Conservation (phyloP, 768 basidiomycete species). For the Calocybe gangraenosa region DNA sequence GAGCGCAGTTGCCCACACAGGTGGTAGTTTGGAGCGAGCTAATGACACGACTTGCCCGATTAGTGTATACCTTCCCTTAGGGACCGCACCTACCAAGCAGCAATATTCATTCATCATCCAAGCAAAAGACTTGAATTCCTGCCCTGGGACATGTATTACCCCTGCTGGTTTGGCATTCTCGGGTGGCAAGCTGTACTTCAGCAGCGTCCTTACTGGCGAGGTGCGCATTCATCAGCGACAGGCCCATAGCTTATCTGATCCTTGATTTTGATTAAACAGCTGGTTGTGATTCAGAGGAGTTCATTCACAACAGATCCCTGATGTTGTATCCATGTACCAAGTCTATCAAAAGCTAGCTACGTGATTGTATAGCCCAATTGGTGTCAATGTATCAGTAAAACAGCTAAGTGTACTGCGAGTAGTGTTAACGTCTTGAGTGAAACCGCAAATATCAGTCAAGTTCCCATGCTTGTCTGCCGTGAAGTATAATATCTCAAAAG, state of each 20-base stretch:
- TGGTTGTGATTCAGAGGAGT: slow-evolving; percentile 1
- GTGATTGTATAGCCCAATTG: no score
- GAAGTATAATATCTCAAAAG: no score
- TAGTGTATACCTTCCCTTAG: slow-evolving; percentile 23
- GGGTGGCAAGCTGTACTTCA: slow-evolving; percentile 34
- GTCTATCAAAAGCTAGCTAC: no score
- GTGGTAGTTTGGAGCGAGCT: no score
- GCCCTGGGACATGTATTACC: slow-evolving; percentile 35
- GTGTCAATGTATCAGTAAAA: no score
- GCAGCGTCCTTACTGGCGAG: slow-evolving; percentile 39
- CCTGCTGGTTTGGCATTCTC: slow-evolving; percentile 38
- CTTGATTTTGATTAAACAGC: neutral
- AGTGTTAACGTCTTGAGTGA: no score
- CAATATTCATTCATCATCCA: slow-evolving; percentile 32
- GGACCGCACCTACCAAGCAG: slow-evolving; percentile 3
- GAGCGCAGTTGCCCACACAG: neutral
- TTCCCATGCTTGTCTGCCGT: no score
- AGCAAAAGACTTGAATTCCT: slow-evolving; percentile 30
- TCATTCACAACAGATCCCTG: neutral
- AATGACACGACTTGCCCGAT: no score
- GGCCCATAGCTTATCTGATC: neutral
- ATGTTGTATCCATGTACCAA: no score
- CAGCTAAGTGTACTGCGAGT: no score
- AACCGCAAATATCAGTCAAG: no score
- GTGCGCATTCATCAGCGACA: slow-evolving; percentile 13